phyloP scores from a whole-genome alignment of 2,329 filamentous ascomycete species.

The Sporothrix pallida region DNA sequence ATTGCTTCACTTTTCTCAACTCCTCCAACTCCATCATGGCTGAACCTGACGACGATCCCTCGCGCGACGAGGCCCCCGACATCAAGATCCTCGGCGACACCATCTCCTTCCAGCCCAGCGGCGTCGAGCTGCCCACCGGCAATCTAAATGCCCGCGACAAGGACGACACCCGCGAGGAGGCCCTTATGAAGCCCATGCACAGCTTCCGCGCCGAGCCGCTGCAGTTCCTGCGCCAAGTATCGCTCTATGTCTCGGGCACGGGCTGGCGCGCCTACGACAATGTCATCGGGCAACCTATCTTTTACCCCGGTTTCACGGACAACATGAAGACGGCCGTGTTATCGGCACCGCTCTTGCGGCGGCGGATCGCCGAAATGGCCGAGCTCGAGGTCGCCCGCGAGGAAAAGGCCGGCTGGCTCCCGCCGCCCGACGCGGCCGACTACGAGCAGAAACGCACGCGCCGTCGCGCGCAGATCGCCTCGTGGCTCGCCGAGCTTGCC shows the following conservation, averaged over 20 bases:
- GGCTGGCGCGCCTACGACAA: slow-evolving; percentile 96
- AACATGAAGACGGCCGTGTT: slow-evolving; percentile 83
- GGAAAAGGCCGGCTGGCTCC: slow-evolving; percentile 72
- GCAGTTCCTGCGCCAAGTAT: slow-evolving; percentile 90
- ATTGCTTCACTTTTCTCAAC: background rate
- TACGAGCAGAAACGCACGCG: slow-evolving; percentile 59
- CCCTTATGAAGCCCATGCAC: slow-evolving; percentile 80
- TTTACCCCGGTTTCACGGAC: slow-evolving; percentile 89
- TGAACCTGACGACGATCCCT: slow-evolving; percentile 47
- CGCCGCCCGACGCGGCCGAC: slow-evolving; percentile 46
- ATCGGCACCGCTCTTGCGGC: slow-evolving; percentile 73
- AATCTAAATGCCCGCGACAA: slow-evolving; percentile 45
- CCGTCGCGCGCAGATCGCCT: slow-evolving; percentile 69
- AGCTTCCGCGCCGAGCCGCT: slow-evolving; percentile 77
- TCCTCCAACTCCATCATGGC: slow-evolving; percentile 8
- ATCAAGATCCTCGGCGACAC: slow-evolving; percentile 76
- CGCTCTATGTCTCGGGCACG: slow-evolving; percentile 86
- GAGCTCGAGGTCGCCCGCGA: slow-evolving; percentile 76
- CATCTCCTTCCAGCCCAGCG: slow-evolving; percentile 75
- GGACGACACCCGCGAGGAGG: slow-evolving; percentile 67
- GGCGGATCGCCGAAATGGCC: slow-evolving; percentile 77
- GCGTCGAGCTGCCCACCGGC: slow-evolving; percentile 55
- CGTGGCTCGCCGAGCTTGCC: slow-evolving; percentile 77
- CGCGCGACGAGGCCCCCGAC: slow-evolving; percentile 68
- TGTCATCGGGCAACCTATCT: slow-evolving; percentile 88